Conservation (phyloP, 139 green algal genomes). For the Tetradesmus lagerheimii region DNA sequence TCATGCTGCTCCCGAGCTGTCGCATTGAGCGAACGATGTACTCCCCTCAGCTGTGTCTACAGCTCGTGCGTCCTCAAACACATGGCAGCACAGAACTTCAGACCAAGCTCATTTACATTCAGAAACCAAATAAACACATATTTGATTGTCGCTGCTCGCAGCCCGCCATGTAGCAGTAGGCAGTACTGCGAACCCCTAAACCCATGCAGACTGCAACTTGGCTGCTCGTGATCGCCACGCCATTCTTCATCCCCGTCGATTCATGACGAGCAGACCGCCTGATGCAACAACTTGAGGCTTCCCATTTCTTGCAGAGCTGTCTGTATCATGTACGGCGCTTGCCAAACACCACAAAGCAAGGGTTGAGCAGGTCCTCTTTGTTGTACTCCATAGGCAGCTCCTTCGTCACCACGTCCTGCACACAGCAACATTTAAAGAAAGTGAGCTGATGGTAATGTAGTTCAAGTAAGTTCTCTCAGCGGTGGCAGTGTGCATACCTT, state of each 20-base stretch:
- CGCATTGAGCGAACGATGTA: not conserved
- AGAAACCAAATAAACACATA: not conserved
- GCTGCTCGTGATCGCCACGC: not conserved
- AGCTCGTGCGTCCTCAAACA: not conserved
- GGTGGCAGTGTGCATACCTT: no score
- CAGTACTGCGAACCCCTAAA: not conserved
- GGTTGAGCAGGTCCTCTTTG: slow-evolving; percentile 89
- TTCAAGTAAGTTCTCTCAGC: no score
- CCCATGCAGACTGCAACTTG: not conserved
- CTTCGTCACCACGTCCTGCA: slow-evolving; percentile 70
- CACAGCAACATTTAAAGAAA: not conserved
- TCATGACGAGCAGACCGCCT: not conserved
- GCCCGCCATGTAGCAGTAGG: not conserved
- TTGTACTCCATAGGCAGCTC: slow-evolving; percentile 83
- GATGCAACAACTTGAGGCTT: no score
- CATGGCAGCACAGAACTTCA: not conserved
- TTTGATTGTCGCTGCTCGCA: not conserved
- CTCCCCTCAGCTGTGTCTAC: not conserved
- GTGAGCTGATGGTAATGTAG: no score
- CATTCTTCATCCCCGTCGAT: not conserved
- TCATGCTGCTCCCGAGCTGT: not conserved
- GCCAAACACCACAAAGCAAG: slow-evolving; percentile 93
- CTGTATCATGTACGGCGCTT: slow-evolving; percentile 39
- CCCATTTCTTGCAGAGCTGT: no score
- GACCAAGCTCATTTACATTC: not conserved